Evolutionary conservation across 306 rosid species (phyloP).

Genomic region (Begonia fuchsioides): DNA sequence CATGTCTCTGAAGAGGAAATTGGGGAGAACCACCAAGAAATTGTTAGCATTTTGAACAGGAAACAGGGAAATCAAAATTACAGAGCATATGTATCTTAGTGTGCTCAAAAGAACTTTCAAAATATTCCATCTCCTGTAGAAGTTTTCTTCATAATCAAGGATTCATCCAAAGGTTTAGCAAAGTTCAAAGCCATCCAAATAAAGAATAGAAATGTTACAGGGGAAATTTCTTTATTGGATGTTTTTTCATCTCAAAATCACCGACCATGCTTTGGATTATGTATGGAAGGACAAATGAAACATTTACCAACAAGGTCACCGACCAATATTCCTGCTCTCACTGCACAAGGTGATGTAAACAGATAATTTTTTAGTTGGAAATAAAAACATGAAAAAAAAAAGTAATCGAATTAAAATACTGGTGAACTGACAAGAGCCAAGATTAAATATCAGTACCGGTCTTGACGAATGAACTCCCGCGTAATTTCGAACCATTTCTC

Average conservation of each 20-base stretch:
- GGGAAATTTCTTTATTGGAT: too few relatives aligned
- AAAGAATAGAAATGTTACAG: too few relatives aligned
- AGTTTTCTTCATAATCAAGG: too few relatives aligned
- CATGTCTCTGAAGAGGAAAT: slow-evolving; percentile 67
- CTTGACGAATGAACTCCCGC: too few relatives aligned
- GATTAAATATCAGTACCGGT: too few relatives aligned
- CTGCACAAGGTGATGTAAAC: slow-evolving; percentile 31
- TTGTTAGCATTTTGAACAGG: slow-evolving; percentile 24
- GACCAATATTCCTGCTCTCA: slow-evolving; percentile 97
- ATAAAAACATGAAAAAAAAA: slow-evolving; percentile 3
- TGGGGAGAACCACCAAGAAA: slow-evolving; percentile 56
- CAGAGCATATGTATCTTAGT: background rate
- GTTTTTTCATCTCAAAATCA: background rate
- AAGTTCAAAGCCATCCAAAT: too few relatives aligned
- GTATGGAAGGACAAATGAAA: slow-evolving; percentile 41
- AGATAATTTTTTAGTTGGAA: background rate
- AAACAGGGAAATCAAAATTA: slow-evolving; percentile 10
- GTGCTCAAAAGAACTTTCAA: slow-evolving; percentile 1
- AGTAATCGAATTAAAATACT: too few relatives aligned
- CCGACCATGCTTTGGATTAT: slow-evolving; percentile 8
- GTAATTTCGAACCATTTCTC: too few relatives aligned
- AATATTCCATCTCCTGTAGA: background rate
- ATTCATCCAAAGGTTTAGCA: too few relatives aligned
- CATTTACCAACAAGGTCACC: slow-evolving; percentile 99
- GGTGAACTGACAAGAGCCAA: too few relatives aligned